Conservation (phyloP, 1,284 basidiomycete genomes). For the Taiwanofungus camphoratus region DNA sequence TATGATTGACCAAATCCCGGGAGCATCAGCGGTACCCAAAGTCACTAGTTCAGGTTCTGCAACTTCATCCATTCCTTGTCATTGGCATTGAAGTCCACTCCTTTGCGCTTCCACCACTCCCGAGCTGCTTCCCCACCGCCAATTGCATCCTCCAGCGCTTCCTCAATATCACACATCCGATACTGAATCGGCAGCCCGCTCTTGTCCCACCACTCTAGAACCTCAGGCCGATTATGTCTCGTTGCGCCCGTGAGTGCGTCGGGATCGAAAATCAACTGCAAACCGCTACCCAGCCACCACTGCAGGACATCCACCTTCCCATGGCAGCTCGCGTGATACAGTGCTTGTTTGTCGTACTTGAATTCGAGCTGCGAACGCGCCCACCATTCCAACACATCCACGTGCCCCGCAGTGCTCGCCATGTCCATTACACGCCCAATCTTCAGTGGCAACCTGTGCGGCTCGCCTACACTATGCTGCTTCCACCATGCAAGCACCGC, state of each 20-base stretch:
- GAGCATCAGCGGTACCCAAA: not conserved
- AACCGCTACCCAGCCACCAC: constrained; percentile 76
- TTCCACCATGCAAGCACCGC: constrained; percentile 80
- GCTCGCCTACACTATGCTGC: constrained; percentile 17
- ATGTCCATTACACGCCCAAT: constrained; percentile 78
- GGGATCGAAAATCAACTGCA: constrained; percentile 73
- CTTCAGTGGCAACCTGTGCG: constrained; percentile 51
- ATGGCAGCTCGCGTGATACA: constrained; percentile 71
- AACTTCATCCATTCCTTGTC: constrained; percentile 81
- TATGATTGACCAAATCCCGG: not conserved
- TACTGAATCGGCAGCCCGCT: constrained; percentile 73
- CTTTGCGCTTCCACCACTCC: constrained; percentile 73
- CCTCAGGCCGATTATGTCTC: constrained; percentile 71
- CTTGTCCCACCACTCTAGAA: constrained; percentile 81
- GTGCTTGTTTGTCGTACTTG: constrained; percentile 69
- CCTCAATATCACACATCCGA: constrained; percentile 81
- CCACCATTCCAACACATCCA: constrained; percentile 79
- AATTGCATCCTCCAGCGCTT: constrained; percentile 79
- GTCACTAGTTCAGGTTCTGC: constrained; percentile 51
- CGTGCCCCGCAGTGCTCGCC: constrained; percentile 67
- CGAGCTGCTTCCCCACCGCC: constrained; percentile 66
- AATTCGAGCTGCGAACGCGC: constrained; percentile 64
- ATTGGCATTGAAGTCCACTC: constrained; percentile 73
- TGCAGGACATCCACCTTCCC: constrained; percentile 76
- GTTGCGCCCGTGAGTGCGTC: constrained; percentile 76